Evolutionary conservation across 148 eudicot species (phyloP).

Genomic region (Hydrangea macrophylla): DNA sequence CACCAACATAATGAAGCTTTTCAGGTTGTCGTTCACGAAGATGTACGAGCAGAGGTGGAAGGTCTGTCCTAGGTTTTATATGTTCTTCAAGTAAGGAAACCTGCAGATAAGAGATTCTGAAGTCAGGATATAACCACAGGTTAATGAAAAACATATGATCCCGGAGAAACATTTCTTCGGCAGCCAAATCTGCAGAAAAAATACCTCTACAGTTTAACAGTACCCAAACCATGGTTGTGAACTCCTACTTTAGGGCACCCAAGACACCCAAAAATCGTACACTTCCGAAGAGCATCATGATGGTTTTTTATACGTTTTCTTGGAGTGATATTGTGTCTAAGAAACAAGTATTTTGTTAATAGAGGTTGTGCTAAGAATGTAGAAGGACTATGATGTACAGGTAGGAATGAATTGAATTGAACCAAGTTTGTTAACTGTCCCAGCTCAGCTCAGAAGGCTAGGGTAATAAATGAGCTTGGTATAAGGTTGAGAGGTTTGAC

Average conservation of each 20-base stretch:
- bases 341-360: too few relatives aligned
- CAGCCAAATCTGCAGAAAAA: neutral
- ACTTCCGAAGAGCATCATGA: too few relatives aligned
- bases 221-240: neutral
- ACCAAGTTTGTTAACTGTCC: neutral
- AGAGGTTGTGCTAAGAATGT: too few relatives aligned
- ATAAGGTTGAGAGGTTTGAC: neutral
- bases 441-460: neutral
- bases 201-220: neutral
- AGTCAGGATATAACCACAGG: neutral
- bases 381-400: neutral
- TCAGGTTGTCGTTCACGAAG: slow-evolving; percentile 86
- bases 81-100: slow-evolving; percentile 83
- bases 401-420: neutral
- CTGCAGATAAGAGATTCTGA: slow-evolving; percentile 29
- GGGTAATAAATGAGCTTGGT: neutral
- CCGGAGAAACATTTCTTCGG: neutral
- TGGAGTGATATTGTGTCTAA: too few relatives aligned
- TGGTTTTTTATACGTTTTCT: too few relatives aligned
- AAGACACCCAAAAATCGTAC: too few relatives aligned
- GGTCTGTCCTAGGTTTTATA: slow-evolving; percentile 74
- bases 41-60: slow-evolving; percentile 85
- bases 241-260: too few relatives aligned
- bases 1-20: slow-evolving; percentile 86
- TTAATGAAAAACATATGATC: neutral